These are phyloP conservation scores for Styphnolobium japonicum DNA, from an alignment of 306 rosid species.

Conservation along the genomic window DNA sequence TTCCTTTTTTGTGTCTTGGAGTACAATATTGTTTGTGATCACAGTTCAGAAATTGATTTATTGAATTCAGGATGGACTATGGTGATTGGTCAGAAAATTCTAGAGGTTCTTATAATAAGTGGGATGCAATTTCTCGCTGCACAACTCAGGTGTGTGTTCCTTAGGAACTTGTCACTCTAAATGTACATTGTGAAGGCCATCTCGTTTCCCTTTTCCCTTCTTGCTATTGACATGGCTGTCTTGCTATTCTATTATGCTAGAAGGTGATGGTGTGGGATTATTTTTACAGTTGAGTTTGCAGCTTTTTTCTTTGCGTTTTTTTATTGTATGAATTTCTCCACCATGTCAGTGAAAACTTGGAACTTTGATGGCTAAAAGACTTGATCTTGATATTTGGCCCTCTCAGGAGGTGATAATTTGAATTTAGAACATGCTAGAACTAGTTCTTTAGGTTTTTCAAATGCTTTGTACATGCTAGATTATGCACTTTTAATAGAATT, in stretches of 20 bases:
- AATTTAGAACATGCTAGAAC: background rate
- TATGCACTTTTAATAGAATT: background rate
- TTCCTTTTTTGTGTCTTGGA: background rate
- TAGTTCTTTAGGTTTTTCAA: background rate
- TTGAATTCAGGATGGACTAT: constrained; percentile 62
- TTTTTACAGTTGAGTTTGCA: background rate
- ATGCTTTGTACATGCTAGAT: background rate
- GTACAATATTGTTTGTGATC: background rate
- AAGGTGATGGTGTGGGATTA: background rate
- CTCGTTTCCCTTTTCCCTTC: background rate
- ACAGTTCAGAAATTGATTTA: constrained; percentile 18
- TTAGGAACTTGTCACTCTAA: background rate
- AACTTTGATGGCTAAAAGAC: background rate
- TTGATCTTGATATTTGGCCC: background rate
- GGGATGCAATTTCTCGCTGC: constrained; percentile 84
- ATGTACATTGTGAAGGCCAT: background rate
- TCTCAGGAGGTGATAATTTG: background rate
- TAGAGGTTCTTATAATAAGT: constrained; percentile 62
- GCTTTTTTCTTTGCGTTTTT: background rate
- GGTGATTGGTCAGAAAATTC: constrained; percentile 76
- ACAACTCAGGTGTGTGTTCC: constrained; percentile 68
- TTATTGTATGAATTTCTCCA: background rate
- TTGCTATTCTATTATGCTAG: background rate
- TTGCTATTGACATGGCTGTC: background rate
- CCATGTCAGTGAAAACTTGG: background rate